Evolutionary conservation across 306 rosid genomes (phyloP), one percentile per base, ranked within the genome.

Genomic region (Cyamopsis tetragonoloba): DNA sequence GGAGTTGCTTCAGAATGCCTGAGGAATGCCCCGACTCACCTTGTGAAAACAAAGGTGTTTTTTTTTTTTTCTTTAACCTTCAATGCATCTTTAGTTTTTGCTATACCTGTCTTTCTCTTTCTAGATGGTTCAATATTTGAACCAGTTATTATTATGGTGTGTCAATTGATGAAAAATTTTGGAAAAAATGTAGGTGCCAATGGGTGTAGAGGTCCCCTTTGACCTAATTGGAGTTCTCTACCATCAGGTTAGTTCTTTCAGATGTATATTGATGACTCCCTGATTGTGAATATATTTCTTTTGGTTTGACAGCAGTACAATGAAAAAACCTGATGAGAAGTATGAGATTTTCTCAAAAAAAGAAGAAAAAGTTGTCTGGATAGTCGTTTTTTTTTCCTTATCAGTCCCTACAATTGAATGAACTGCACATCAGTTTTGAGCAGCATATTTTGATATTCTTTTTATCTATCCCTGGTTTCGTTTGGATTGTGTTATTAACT

Each of bases 1-100:
- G 98, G 98, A 76, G 95, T 92, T 71, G 79, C 95, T 38, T 84
- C 88, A 28, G 98, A 92, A 67, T 92, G 96, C 86, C 73, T 89
- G 81, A 85, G 87, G 86, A 81, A 75, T 72, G 91, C 96, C 54
- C 85, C 91, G 8, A 84, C 92, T 56, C 82, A 84, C 81, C 79
- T 89, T 48, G 86, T 92, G 27, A 92, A 92, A 83, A 79, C 93
- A 2, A 89, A 87, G 96, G 96, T 92, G 71, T 31, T 58, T 75
- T 23, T 72, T 64, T 43, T 58, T 51, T 31, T 43, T 58, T 51
- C 17, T 43, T 46, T 68, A 39, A 59, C 27, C 44, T 72, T 5
- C 62, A 43, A 50, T 62, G 46, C 12, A 53, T 65, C 50, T 15
- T 74, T 48, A 42, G 62, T 19, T 65, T 55, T 44, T 31, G 38